Percentiles rank a stretch among this genome's conserved stretches.
These are phyloP conservation scores for Lagerstroemia fauriei DNA, from an alignment of 441 rosid genomes.

Conservation along the genomic window DNA sequence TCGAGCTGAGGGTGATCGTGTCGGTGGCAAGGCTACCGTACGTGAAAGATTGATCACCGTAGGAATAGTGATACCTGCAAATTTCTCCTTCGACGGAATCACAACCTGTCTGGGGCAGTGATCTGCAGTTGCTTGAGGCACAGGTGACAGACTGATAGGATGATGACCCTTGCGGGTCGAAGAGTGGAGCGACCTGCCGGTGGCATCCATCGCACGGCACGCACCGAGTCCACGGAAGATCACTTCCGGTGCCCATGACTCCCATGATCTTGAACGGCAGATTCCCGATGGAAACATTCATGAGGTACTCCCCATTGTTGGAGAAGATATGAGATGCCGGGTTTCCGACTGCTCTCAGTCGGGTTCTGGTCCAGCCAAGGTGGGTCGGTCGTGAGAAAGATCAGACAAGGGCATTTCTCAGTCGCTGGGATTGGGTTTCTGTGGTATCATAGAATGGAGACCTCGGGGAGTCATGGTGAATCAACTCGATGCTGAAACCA, in stretches of 20 bases:
- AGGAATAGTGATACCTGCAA: constrained; percentile 33
- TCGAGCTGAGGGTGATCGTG: constrained; percentile 38
- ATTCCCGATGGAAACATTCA: constrained; percentile 46
- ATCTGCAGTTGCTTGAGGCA: constrained; percentile 27
- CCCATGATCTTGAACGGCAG: constrained; percentile 38
- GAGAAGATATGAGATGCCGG: constrained; percentile 29
- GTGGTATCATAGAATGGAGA: constrained; percentile 35
- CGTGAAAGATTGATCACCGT: constrained; percentile 41
- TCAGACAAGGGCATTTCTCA: constrained; percentile 23
- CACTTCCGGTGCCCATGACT: constrained; percentile 46
- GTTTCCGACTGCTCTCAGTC: neutral
- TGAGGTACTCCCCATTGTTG: constrained; percentile 24
- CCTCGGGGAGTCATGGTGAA: constrained; percentile 42
- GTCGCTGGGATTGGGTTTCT: constrained; percentile 18
- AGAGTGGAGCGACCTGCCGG: constrained; percentile 32
- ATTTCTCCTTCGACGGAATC: neutral
- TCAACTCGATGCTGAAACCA: constrained; percentile 38
- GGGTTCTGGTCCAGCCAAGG: constrained; percentile 24
- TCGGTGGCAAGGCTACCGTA: constrained; percentile 36
- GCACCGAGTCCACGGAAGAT: constrained; percentile 56
- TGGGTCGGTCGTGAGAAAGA: constrained; percentile 3
- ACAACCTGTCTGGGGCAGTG: neutral
- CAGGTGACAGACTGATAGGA: constrained; percentile 42
- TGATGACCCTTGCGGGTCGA: constrained; percentile 37
- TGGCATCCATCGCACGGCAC: constrained; percentile 38